Percentiles rank a stretch among this genome's conserved stretches.
Evolutionary conservation across 2,329 filamentous ascomycete genomes (phyloP).

Genomic region (Colletotrichum tanaceti): DNA sequence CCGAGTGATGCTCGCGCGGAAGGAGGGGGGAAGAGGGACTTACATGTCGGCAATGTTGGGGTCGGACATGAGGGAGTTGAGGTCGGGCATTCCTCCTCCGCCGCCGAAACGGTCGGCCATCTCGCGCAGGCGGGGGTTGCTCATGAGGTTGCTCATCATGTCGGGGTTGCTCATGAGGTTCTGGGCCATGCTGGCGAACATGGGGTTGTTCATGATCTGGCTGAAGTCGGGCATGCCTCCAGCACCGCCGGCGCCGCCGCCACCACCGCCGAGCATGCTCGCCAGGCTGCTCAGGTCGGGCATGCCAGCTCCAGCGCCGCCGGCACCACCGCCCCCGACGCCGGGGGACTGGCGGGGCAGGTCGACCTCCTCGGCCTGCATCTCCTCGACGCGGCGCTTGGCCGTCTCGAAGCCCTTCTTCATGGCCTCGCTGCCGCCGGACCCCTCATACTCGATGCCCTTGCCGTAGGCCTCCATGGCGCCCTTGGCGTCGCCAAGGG

Average conservation of each 20-base stretch:
- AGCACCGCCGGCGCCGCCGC: constrained; percentile 65
- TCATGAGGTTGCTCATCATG: constrained; percentile 92
- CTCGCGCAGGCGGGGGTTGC: constrained; percentile 86
- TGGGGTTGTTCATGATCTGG: constrained; percentile 95
- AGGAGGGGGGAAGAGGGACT: constrained; percentile 56
- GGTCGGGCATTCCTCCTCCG: constrained; percentile 89
- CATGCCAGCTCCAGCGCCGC: constrained; percentile 69
- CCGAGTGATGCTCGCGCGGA: background rate
- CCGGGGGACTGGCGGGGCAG: constrained; percentile 53
- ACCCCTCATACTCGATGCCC: constrained; percentile 94
- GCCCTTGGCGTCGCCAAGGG: constrained; percentile 88
- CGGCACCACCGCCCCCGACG: constrained; percentile 49
- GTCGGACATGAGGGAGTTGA: constrained; percentile 88
- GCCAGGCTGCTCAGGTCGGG: constrained; percentile 78
- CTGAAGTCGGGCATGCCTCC: constrained; percentile 90
- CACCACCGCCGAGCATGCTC: constrained; percentile 78
- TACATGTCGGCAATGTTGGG: constrained; percentile 93
- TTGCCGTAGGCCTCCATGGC: constrained; percentile 94
- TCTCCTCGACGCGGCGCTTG: constrained; percentile 85
- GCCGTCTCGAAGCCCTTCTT: constrained; percentile 97
- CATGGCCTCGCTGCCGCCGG: constrained; percentile 95
- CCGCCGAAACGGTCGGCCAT: constrained; percentile 85
- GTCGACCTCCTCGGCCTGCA: constrained; percentile 66
- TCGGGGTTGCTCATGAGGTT: constrained; percentile 98
- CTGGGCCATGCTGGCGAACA: constrained; percentile 98